These are phyloP conservation scores for Arabis alpina DNA, from an alignment of 345 rosid genomes.

Conservation along the genomic window DNA sequence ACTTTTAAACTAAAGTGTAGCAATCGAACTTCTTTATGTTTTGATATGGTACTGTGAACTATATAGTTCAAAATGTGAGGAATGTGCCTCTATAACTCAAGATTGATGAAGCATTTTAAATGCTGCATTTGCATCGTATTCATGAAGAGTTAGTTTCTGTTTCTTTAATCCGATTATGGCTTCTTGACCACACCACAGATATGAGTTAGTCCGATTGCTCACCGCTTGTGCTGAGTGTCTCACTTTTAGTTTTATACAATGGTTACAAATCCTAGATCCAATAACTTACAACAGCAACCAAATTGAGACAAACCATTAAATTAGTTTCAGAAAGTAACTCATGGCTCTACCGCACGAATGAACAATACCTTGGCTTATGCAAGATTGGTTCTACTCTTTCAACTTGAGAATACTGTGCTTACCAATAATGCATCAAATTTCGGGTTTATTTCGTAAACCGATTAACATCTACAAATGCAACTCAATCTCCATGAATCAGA, in stretches of 20 bases:
- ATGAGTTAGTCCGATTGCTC: not conserved
- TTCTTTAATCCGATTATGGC: too few relatives aligned
- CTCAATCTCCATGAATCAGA: constrained; percentile 23
- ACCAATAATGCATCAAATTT: not conserved
- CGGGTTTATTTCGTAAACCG: constrained; percentile 12
- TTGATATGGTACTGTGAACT: too few relatives aligned
- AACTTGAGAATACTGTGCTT: not conserved
- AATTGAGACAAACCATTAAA: not conserved
- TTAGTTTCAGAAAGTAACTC: constrained; percentile 5
- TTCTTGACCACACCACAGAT: not conserved
- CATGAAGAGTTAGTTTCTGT: too few relatives aligned
- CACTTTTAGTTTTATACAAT: not conserved
- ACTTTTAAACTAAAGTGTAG: not conserved
- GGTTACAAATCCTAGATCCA: not conserved
- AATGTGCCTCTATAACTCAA: too few relatives aligned
- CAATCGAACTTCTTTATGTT: too few relatives aligned
- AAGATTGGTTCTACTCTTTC: not conserved
- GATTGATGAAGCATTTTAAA: too few relatives aligned
- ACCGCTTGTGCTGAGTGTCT: not conserved
- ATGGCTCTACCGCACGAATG: not conserved
- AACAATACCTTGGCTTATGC: not conserved
- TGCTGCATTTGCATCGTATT: too few relatives aligned
- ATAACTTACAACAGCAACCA: constrained; percentile 7
- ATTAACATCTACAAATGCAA: constrained; percentile 7
- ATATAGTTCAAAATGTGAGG: too few relatives aligned